Evolutionary conservation across 2,329 filamentous ascomycete species (phyloP).

Genomic region (Aspergillus transmontanensis): DNA sequence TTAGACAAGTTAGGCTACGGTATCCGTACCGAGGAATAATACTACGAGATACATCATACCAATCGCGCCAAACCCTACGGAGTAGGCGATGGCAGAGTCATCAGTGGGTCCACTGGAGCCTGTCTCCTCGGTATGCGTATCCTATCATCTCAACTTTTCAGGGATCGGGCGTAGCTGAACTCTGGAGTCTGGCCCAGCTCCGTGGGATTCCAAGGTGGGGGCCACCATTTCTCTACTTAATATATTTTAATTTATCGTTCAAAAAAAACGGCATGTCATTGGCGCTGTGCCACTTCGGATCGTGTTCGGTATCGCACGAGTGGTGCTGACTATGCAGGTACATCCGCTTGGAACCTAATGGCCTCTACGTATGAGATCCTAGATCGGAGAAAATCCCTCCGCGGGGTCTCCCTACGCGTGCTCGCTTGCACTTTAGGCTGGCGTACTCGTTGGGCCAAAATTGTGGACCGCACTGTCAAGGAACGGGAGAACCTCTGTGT

Average conservation of each 20-base stretch:
- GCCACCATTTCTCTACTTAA: not conserved
- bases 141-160: not conserved
- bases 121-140: not conserved
- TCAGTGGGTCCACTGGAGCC: not conserved
- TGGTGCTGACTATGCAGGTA: conserved; percentile 2
- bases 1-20: not conserved
- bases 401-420: not conserved
- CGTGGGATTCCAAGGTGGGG: not conserved
- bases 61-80: not conserved
- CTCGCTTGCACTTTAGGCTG: not conserved
- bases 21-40: not conserved
- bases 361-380: not conserved
- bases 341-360: not conserved
- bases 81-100: not conserved
- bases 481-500: not conserved
- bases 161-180: conserved; percentile 5
- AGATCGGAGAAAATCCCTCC: not conserved
- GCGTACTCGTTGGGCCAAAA: not conserved
- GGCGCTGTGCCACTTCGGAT: not conserved
- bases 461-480: not conserved
- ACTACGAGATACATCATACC: not conserved
- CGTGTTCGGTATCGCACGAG: conserved; percentile 1
- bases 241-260: conserved; percentile 1
- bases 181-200: not conserved
- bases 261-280: not conserved